These are phyloP conservation scores for Rhizoctonia solani DNA, from an alignment of 1,284 basidiomycete species.

Conservation along the genomic window DNA sequence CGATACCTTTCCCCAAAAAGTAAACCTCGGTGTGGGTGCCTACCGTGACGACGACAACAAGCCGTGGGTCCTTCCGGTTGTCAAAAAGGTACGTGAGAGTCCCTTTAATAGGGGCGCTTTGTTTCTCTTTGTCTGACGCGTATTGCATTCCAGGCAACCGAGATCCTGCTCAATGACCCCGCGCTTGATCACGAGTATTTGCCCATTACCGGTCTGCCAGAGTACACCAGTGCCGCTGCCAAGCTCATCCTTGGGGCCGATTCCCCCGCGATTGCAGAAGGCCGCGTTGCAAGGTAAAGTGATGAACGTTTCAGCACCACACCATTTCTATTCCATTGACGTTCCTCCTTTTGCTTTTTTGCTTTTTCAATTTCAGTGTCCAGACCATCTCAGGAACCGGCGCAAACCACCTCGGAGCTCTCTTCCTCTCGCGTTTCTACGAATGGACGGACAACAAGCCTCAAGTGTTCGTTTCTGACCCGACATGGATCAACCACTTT, in stretches of 20 bases:
- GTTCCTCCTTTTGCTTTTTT: neutral
- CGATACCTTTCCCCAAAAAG: constrained; percentile 78
- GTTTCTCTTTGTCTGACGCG: constrained; percentile 41
- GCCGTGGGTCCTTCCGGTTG: constrained; percentile 91
- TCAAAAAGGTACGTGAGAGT: constrained; percentile 69
- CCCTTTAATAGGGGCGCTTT: constrained; percentile 33
- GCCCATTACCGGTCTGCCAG: constrained; percentile 84
- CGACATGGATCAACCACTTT: constrained; percentile 95
- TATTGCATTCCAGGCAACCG: constrained; percentile 64
- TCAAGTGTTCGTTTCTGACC: constrained; percentile 81
- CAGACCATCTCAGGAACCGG: constrained; percentile 97
- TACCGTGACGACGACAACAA: constrained; percentile 85
- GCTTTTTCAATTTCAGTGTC: constrained; percentile 56
- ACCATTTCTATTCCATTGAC: constrained; percentile 12
- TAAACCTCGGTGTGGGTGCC: constrained; percentile 91
- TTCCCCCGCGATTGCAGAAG: constrained; percentile 73
- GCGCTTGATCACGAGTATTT: constrained; percentile 92
- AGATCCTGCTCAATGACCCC: constrained; percentile 70
- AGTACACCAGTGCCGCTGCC: constrained; percentile 79
- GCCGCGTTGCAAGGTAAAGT: constrained; percentile 59
- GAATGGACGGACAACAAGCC: constrained; percentile 63
- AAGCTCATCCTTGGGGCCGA: constrained; percentile 79
- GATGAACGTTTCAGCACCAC: constrained; percentile 31
- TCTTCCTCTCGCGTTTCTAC: constrained; percentile 89
- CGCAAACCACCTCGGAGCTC: constrained; percentile 88